Evolutionary conservation across 805 yeast genomes (phyloP).

Genomic region (Zygotorulaspora chibaensis): DNA sequence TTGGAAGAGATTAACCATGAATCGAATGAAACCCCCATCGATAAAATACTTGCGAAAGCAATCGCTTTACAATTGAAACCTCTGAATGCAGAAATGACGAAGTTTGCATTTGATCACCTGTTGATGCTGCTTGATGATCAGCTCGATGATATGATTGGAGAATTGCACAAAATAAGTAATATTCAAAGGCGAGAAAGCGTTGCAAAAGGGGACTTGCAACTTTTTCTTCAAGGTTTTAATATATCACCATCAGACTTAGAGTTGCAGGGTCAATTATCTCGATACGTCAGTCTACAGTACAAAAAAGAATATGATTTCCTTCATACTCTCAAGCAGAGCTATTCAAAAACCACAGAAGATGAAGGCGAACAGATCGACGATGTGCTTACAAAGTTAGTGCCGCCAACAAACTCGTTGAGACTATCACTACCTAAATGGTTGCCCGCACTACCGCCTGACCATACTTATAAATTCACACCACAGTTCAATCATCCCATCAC

Average conservation of each 20-base stretch:
- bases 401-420: constrained; percentile 40
- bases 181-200: constrained; percentile 58
- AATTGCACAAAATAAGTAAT: constrained; percentile 49
- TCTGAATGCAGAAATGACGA: constrained; percentile 31
- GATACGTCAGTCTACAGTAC: constrained; percentile 17
- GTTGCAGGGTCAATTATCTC: constrained; percentile 33
- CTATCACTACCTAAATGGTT: constrained; percentile 66
- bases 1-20: constrained; percentile 21
- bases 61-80: constrained; percentile 38
- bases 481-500: constrained; percentile 55
- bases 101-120: constrained; percentile 39
- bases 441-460: constrained; percentile 91
- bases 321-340: constrained; percentile 14
- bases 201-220: constrained; percentile 46
- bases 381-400: constrained; percentile 49
- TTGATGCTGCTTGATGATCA: constrained; percentile 36
- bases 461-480: constrained; percentile 80
- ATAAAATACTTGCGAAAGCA: constrained; percentile 29
- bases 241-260: constrained; percentile 40
- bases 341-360: constrained; percentile 10
- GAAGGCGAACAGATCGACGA: constrained; percentile 16
- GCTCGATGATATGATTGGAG: constrained; percentile 37
- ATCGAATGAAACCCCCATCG: constrained; percentile 20
- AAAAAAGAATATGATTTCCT: constrained; percentile 11
- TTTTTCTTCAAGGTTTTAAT: constrained; percentile 43